Base-by-base conservation (phyloP, 1,284 basidiomycete genomes). In the Ustilago curta region DNA sequence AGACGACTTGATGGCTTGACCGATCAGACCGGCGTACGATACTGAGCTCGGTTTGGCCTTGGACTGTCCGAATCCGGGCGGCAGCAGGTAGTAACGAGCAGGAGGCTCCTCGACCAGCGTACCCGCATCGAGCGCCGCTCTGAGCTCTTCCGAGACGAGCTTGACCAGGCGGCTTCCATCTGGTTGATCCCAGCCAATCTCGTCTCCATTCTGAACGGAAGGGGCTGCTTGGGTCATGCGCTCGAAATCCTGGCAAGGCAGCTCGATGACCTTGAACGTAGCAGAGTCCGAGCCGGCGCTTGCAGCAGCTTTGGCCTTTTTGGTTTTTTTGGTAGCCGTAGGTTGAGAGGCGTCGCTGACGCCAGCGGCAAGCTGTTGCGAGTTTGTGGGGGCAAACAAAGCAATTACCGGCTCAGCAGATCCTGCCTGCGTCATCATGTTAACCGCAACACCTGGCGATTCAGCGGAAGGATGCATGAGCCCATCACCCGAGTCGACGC, bases 21-120 rank as follows among this genome's bases (percentile, higher is more conserved):
- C 96, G 71, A 99, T 95, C 56, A 98, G 89, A 6, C 94, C 95
- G 3, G 96, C 95, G 81, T 98, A 98, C 2, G 94, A 95, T 31
- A 80, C 82, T 2, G 76, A 70, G 45, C 66, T 61, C 5, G 83
- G 83, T 70, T 83, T 83, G 25, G 68, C 54, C 47, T 79, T 81
- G 23, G 71, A 76, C 42, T 69, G 58, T 11, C 82, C 82, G 42
- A 70, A 78, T 14, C 77, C 78, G 18, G 80, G 76, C 19, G 82
- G 83, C 8, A 84, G 72, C 47, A 75, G 64, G 68, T 80, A 83
- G 67, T 77, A 84, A 19, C 83, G 76, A 39, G 79, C 76, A 31
- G 76, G 57, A 4, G 81, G 81, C 64, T 82, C 82, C 19, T 70
- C 70, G 21, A 78, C 63, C 32, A 83, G 42, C 2, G 76, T 74